Evolutionary conservation across 2,329 filamentous ascomycete species (phyloP).

Genomic region (Microdochium nivale): DNA sequence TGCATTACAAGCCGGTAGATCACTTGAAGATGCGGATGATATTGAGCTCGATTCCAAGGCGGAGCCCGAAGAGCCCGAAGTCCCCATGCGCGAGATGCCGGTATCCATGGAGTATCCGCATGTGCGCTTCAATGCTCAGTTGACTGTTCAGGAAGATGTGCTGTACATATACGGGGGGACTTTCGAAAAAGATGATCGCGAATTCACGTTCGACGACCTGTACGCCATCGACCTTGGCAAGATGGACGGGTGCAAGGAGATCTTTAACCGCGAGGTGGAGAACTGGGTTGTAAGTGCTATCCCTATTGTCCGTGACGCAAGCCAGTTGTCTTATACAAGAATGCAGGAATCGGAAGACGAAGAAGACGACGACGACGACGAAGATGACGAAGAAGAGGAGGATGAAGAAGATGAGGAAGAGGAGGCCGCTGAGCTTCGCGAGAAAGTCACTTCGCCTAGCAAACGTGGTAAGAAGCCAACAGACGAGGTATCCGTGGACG

Average conservation of each 20-base stretch:
- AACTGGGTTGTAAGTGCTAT: conserved; percentile 67
- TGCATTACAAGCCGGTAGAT: conserved; percentile 68
- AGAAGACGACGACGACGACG: conserved; percentile 40
- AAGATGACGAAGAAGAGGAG: conserved; percentile 33
- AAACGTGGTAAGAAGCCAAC: conserved; percentile 46
- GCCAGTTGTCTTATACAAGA: not conserved
- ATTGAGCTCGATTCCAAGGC: conserved; percentile 38
- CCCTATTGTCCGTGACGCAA: not conserved
- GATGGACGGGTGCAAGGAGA: conserved; percentile 85
- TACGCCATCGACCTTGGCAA: conserved; percentile 92
- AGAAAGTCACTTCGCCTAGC: conserved; percentile 34
- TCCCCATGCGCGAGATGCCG: conserved; percentile 52
- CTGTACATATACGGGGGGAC: conserved; percentile 94
- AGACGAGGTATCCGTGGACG: conserved; percentile 30
- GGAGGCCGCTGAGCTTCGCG: conserved; percentile 9
- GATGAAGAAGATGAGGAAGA: conserved; percentile 38
- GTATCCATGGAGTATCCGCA: conserved; percentile 80
- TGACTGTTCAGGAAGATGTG: conserved; percentile 85
- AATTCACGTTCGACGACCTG: conserved; percentile 93
- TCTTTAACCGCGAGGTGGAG: conserved; percentile 74
- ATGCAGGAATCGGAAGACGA: conserved; percentile 44
- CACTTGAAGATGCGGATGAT: conserved; percentile 41
- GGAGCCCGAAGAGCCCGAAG: conserved; percentile 44
- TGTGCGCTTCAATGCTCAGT: conserved; percentile 79
- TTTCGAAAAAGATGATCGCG: conserved; percentile 87